Base-by-base conservation (phyloP, 2,329 filamentous ascomycete species). In the Penicillium sp. region DNA sequence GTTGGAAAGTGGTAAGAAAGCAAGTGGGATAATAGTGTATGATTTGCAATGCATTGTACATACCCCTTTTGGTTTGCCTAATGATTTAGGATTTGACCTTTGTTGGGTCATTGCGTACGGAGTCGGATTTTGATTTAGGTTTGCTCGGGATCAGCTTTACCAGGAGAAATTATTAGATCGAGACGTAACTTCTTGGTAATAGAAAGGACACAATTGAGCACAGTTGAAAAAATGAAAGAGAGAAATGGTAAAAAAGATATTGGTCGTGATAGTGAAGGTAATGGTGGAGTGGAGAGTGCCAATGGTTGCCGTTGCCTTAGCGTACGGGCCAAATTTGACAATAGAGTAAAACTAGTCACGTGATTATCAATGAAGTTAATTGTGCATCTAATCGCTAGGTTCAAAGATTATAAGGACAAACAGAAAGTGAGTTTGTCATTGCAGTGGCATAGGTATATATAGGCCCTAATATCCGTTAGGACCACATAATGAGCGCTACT, bases 11-110 rank as follows among this genome's bases (percentile, higher is more conserved):
- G 19, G 16, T 11, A 36, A 30, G 14, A 19, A 28, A 31, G 14
- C 8, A 22, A 42, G 17, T 42, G 12, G n/a, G 5, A 16, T 22
- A 16, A 25, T 12, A 19, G 40, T 38, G 30, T 40, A 26, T 6
- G 30, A 26, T 35, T 43, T 12, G 17, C 4, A 17, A 51, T 16
- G 12, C 16, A 28, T 17, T 41, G 17, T 31, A 65, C 62, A 28
- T 59, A 61, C 59, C 37, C 63, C 63, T 49, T 59, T 44, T 19
- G 61, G 35, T n/a, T 58, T 56, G 22, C 63, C 63, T 10, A 65
- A 48, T 38, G 56, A 48, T 48, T 60, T 65, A 5, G 43, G 46
- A 44, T 52, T 51, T 10, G 57, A 50, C 31, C 46, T 52, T 30
- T 58, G 60, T 35, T 56, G 52, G n/a, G 60, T 6, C 63, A 65